Evolutionary conservation across 176 grass and related monocot genomes (phyloP).

Genomic region (Bolboschoenus planiculmis): DNA sequence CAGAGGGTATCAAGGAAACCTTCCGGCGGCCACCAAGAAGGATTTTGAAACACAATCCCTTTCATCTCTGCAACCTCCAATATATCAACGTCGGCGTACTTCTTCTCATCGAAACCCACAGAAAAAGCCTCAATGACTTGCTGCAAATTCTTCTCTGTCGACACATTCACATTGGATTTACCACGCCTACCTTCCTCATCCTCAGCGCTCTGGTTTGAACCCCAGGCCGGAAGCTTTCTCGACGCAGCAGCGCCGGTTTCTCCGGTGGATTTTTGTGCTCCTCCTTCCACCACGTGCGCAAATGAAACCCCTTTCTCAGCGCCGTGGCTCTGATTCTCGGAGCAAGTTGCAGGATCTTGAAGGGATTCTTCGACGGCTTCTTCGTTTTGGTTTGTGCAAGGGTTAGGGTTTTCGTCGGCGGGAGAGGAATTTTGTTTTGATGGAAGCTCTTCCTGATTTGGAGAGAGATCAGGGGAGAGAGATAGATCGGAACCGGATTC

Average conservation of each 20-base stretch:
- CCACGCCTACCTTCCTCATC: background rate
- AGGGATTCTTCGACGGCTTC: background rate
- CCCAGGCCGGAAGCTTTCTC: conserved; percentile 1
- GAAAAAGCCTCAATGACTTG: conserved; percentile 11
- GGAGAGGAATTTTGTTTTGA: background rate
- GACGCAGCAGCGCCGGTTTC: background rate
- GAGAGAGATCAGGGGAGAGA: background rate
- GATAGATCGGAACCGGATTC: background rate
- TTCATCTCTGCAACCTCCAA: conserved; percentile 11
- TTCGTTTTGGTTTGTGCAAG: background rate
- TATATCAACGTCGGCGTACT: conserved; percentile 1
- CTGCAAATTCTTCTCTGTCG: background rate
- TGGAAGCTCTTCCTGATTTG: background rate
- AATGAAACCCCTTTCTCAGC: background rate
- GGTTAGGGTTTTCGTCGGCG: background rate
- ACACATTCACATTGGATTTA: background rate
- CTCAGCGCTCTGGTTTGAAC: background rate
- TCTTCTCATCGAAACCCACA: conserved; percentile 17
- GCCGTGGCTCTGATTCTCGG: background rate
- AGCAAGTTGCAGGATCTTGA: background rate
- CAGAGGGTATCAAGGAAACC: background rate
- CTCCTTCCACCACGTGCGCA: background rate
- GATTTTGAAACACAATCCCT: conserved; percentile 9
- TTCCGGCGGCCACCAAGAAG: conserved; percentile 6
- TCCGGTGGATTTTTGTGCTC: background rate